Conservation (phyloP, 208 protist species). For the Crithidia sp. region DNA sequence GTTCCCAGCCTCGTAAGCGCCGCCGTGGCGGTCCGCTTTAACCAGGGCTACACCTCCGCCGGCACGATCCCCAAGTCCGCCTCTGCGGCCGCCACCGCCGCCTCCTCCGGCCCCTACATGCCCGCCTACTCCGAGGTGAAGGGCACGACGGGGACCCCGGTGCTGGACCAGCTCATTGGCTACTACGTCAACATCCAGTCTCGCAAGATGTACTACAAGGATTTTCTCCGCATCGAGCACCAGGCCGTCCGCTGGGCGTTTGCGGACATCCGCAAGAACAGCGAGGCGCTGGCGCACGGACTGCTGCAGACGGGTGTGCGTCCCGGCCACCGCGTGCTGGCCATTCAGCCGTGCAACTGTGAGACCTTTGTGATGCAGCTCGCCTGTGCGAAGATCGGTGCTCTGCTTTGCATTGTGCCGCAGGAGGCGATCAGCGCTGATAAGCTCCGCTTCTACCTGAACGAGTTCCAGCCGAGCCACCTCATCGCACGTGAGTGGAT, state of each 20-base stretch:
- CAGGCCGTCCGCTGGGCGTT: slow-evolving; percentile 93
- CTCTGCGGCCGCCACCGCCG: slow-evolving; percentile 50
- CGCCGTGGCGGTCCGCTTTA: slow-evolving; percentile 40
- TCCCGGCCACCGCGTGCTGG: slow-evolving; percentile 84
- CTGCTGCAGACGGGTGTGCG: slow-evolving; percentile 90
- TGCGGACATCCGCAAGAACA: slow-evolving; percentile 93
- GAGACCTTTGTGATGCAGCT: slow-evolving; percentile 92
- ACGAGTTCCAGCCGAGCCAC: slow-evolving; percentile 91
- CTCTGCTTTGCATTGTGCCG: slow-evolving; percentile 83
- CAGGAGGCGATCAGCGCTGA: slow-evolving; percentile 86
- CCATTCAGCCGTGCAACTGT: slow-evolving; percentile 92
- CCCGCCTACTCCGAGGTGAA: slow-evolving; percentile 86
- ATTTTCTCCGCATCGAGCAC: slow-evolving; percentile 93
- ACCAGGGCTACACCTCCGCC: slow-evolving; percentile 29
- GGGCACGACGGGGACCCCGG: slow-evolving; percentile 53
- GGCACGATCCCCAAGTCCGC: slow-evolving; percentile 43
- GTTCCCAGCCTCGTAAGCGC: slow-evolving; percentile 21
- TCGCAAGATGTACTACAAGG: slow-evolving; percentile 95
- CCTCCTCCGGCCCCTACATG: slow-evolving; percentile 57
- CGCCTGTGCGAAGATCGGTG: slow-evolving; percentile 88
- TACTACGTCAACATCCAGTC: slow-evolving; percentile 95
- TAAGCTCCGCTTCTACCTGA: slow-evolving; percentile 92
- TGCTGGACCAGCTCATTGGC: slow-evolving; percentile 91
- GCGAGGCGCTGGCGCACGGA: slow-evolving; percentile 90
- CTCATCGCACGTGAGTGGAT: slow-evolving; percentile 91